Conservation (phyloP, 2,329 filamentous ascomycete species). For the Pseudogymnoascus sp. region DNA sequence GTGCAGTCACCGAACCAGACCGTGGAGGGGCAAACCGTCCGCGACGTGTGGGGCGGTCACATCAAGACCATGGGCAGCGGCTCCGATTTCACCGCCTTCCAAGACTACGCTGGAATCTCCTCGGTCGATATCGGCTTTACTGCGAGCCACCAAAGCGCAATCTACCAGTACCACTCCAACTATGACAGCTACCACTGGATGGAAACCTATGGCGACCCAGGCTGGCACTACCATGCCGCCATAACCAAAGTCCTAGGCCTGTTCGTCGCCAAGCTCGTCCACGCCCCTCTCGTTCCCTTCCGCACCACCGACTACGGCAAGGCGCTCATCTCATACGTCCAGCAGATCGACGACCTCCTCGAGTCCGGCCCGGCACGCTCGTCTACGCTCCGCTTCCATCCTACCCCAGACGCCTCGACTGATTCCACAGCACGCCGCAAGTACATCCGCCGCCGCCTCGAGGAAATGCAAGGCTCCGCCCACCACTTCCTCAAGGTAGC, state of each 20-base stretch:
- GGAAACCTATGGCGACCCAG: constrained; percentile 65
- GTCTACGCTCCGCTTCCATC: neutral
- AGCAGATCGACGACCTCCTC: constrained; percentile 25
- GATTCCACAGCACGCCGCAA: constrained; percentile 12
- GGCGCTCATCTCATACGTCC: constrained; percentile 27
- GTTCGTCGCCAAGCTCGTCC: constrained; percentile 41
- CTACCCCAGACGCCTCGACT: neutral
- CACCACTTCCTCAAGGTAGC: constrained; percentile 22
- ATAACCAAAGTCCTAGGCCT: constrained; percentile 47
- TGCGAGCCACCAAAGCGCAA: constrained; percentile 34
- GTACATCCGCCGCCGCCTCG: constrained; percentile 23
- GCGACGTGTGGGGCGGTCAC: constrained; percentile 43
- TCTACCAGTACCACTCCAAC: constrained; percentile 76
- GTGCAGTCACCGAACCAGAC: constrained; percentile 37
- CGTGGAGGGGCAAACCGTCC: constrained; percentile 32
- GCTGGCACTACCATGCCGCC: constrained; percentile 52
- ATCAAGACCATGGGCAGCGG: constrained; percentile 55
- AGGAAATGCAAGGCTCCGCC: constrained; percentile 11
- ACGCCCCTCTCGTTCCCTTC: constrained; percentile 44
- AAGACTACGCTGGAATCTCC: constrained; percentile 44
- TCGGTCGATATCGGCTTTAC: constrained; percentile 52
- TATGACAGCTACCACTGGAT: constrained; percentile 85
- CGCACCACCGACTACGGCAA: constrained; percentile 40
- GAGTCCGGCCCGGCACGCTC: constrained; percentile 17
- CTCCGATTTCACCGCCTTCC: constrained; percentile 61